phyloP scores from a whole-genome alignment of 768 basidiomycete species.

The Cantharellus anzutake region DNA sequence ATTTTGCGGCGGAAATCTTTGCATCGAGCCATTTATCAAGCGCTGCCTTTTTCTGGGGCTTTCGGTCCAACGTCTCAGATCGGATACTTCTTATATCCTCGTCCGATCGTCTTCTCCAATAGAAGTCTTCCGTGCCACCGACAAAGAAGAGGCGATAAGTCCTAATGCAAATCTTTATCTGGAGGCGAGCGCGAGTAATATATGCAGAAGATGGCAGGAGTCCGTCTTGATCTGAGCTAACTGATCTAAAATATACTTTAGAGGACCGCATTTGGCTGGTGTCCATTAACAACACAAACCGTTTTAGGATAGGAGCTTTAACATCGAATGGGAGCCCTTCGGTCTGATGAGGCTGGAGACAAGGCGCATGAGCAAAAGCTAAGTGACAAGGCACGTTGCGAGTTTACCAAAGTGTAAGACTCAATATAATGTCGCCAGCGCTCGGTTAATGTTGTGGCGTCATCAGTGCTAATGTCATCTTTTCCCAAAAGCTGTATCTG shows the following conservation, averaged over 20 bases:
- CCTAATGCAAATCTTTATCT: slow-evolving; percentile 64
- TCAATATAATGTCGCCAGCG: slow-evolving; percentile 25
- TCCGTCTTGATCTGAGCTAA: not conserved
- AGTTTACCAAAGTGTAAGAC: slow-evolving; percentile 20
- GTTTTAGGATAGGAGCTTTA: slow-evolving; percentile 19
- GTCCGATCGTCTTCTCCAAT: slow-evolving; percentile 7
- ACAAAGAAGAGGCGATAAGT: slow-evolving; percentile 65
- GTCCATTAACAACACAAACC: not conserved
- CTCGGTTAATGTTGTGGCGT: slow-evolving; percentile 19
- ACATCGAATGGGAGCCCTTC: slow-evolving; percentile 22
- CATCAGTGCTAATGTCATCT: slow-evolving; percentile 25
- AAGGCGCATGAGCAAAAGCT: not conserved
- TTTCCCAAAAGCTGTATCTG: slow-evolving; percentile 22
- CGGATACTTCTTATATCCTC: not conserved
- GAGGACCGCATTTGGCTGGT: not conserved
- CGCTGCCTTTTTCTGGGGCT: not conserved
- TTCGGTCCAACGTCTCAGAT: not conserved
- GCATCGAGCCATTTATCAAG: slow-evolving; percentile 2
- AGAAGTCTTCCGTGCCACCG: slow-evolving; percentile 25
- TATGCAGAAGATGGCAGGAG: not conserved
- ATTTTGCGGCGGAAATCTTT: not conserved
- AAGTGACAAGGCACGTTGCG: not conserved
- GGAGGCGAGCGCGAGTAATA: slow-evolving; percentile 33
- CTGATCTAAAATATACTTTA: not conserved
- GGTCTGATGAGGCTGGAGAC: slow-evolving; percentile 14